phyloP scores from a whole-genome alignment of 164 flowering plant species.

The Hamamelis virginiana region DNA sequence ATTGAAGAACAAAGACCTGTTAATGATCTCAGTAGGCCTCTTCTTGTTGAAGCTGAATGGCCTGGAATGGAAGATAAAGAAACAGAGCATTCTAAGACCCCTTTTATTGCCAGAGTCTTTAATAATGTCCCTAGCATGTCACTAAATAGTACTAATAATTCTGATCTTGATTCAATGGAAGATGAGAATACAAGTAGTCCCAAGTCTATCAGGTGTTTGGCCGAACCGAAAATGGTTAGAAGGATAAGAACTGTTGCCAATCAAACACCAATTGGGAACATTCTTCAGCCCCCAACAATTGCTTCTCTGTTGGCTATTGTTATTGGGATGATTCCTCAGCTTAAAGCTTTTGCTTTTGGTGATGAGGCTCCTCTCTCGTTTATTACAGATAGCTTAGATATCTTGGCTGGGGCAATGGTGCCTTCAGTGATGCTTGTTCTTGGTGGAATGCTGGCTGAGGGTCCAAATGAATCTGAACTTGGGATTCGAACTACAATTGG shows the following conservation, averaged over 20 bases:
- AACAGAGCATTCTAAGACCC: conserved; percentile 74
- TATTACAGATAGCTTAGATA: conserved; percentile 49
- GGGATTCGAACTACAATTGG: conserved; percentile 45
- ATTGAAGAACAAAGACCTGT: conserved; percentile 28
- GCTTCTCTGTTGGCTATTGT: conserved; percentile 78
- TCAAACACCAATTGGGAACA: conserved; percentile 69
- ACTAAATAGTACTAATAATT: conserved; percentile 30
- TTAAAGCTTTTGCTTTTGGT: conserved; percentile 61
- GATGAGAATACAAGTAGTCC: conserved; percentile 40
- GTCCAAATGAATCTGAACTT: conserved; percentile 42
- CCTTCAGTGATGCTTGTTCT: conserved; percentile 55
- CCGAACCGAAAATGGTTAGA: conserved; percentile 73
- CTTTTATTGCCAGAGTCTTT: conserved; percentile 72
- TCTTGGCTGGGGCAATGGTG: conserved; percentile 46
- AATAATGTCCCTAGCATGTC: conserved; percentile 47
- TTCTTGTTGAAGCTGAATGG: conserved; percentile 90
- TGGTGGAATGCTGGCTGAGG: conserved; percentile 54
- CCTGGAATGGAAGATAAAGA: conserved; percentile 89
- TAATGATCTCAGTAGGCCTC: conserved; percentile 55
- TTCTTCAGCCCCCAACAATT: conserved; percentile 88
- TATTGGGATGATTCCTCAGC: conserved; percentile 65
- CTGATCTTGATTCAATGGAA: conserved; percentile 45
- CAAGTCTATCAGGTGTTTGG: conserved; percentile 63
- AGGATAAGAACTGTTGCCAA: conserved; percentile 78
- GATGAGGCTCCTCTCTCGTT: conserved; percentile 72